Evolutionary conservation across 176 grass and related monocot genomes (phyloP).

Genomic region (Saccharum spontaneum): DNA sequence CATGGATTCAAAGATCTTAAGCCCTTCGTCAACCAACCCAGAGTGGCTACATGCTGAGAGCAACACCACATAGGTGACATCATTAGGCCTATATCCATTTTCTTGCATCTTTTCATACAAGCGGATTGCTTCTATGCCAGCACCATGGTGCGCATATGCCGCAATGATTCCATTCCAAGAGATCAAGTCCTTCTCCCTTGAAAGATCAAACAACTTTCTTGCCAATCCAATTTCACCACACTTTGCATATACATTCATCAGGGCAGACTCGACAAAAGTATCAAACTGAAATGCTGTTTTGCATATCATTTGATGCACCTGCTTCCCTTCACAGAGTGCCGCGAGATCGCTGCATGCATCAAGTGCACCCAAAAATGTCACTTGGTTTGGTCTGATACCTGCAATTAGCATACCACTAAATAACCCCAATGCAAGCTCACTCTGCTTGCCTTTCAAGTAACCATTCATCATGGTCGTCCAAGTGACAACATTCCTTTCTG

Average conservation of each 20-base stretch:
- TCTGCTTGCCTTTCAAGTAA: constrained; percentile 62
- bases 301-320: constrained; percentile 75
- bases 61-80: constrained; percentile 78
- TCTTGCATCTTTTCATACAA: constrained; percentile 66
- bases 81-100: constrained; percentile 66
- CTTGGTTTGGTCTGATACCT: constrained; percentile 70
- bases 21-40: constrained; percentile 65
- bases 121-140: constrained; percentile 57
- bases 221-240: constrained; percentile 71
- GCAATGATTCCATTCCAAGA: constrained; percentile 81
- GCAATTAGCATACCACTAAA: constrained; percentile 52
- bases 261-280: constrained; percentile 46
- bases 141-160: constrained; percentile 71
- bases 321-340: constrained; percentile 60
- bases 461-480: constrained; percentile 88
- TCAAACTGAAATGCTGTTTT: constrained; percentile 75
- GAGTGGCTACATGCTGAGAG: constrained; percentile 87
- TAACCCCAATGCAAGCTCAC: constrained; percentile 49
- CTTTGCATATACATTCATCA: constrained; percentile 73
- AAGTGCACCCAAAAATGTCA: constrained; percentile 63
- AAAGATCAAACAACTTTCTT: constrained; percentile 67
- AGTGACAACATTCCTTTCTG: constrained; percentile 52
- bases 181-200: constrained; percentile 58
- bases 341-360: constrained; percentile 65
- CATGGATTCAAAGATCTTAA: constrained; percentile 66